Conservation (phyloP, 2,329 filamentous ascomycete genomes). For the Colletotrichum costaricense region DNA sequence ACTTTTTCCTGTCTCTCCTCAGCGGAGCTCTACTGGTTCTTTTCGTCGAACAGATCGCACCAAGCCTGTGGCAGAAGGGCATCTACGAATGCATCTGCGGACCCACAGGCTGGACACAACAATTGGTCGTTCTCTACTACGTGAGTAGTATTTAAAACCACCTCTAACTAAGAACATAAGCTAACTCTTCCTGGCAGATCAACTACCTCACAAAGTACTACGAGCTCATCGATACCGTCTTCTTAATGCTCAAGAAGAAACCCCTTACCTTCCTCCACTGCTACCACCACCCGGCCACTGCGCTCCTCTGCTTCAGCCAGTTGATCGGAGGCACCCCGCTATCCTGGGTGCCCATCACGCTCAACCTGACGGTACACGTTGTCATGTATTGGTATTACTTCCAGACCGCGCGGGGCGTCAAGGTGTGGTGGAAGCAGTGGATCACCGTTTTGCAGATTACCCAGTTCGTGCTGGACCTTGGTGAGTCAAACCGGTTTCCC, state of each 20-base stretch:
- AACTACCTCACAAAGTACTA: conserved; percentile 94
- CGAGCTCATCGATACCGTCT: conserved; percentile 87
- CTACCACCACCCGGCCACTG: conserved; percentile 91
- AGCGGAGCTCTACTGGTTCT: conserved; percentile 78
- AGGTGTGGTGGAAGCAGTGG: conserved; percentile 97
- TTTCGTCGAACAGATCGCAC: conserved; percentile 84
- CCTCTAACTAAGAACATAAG: neutral
- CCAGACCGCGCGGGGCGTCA: conserved; percentile 87
- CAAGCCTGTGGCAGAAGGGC: conserved; percentile 77
- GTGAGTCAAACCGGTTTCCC: conserved; percentile 59
- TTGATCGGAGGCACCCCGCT: conserved; percentile 85
- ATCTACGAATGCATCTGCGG: conserved; percentile 85
- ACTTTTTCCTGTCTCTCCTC: conserved; percentile 84
- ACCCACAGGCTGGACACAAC: conserved; percentile 81
- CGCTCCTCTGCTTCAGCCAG: conserved; percentile 90
- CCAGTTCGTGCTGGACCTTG: conserved; percentile 89
- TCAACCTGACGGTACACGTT: conserved; percentile 88
- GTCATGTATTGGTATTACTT: conserved; percentile 99
- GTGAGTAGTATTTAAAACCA: conserved; percentile 59
- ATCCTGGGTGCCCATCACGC: conserved; percentile 85
- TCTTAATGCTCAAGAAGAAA: conserved; percentile 95
- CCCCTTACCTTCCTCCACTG: conserved; percentile 92
- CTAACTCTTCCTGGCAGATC: conserved; percentile 66
- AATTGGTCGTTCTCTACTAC: conserved; percentile 87
- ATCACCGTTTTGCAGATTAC: conserved; percentile 90